These are phyloP conservation scores for Trichosporon coremiiforme DNA, from an alignment of 1,284 basidiomycete genomes.

Conservation along the genomic window DNA sequence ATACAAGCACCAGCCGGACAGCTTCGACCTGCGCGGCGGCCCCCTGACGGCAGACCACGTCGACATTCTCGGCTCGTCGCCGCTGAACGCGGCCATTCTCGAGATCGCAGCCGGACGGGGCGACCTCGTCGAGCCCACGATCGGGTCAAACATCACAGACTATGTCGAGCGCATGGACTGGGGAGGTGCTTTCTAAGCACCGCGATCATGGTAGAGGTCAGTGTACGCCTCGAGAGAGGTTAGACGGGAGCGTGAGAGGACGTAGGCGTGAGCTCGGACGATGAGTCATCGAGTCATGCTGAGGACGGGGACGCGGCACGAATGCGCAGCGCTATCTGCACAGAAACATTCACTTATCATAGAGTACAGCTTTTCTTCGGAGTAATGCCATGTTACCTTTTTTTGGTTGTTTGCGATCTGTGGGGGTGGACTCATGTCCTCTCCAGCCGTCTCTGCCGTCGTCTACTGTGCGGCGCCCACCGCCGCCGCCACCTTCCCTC, in stretches of 20 bases:
- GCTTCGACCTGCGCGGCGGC: slow-evolving; percentile 78
- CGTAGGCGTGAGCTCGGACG: too few species aligned
- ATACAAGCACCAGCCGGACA: slow-evolving; percentile 77
- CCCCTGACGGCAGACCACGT: slow-evolving; percentile 88
- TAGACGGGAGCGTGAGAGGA: too few species aligned
- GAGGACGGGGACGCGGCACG: too few species aligned
- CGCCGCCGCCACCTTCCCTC: too few species aligned
- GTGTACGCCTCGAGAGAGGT: too few species aligned
- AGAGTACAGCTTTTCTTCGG: neutral
- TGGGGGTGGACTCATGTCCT: neutral
- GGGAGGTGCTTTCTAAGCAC: slow-evolving; percentile 49
- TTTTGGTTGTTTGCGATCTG: neutral
- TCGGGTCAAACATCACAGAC: slow-evolving; percentile 76
- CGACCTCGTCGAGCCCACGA: slow-evolving; percentile 62
- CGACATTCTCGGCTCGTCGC: slow-evolving; percentile 86
- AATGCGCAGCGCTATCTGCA: neutral
- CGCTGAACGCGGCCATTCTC: slow-evolving; percentile 86
- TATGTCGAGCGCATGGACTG: slow-evolving; percentile 76
- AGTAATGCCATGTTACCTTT: neutral
- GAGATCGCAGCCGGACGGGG: slow-evolving; percentile 62
- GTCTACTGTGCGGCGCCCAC: too few species aligned
- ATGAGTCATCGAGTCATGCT: too few species aligned
- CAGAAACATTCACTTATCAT: neutral
- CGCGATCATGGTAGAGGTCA: too few species aligned
- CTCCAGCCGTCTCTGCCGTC: too few species aligned